Base-by-base conservation (phyloP, 1,139 yeast genomes). In the Fermentozyma sake region DNA sequence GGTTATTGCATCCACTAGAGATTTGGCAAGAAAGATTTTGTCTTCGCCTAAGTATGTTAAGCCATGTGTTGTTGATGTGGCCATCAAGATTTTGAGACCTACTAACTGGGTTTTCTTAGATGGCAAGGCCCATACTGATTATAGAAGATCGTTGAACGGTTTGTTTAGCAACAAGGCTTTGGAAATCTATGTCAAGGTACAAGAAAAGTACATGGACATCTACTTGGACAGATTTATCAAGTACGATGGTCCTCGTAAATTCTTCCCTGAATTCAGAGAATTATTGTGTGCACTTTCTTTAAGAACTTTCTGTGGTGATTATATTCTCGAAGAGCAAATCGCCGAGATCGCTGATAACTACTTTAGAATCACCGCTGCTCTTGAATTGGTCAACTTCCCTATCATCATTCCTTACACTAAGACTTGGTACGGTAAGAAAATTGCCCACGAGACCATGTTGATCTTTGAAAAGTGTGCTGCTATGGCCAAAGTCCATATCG, bases 61-160 rank as follows among this genome's bases (percentile, higher is more conserved):
- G 56, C 98, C 98, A 6, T 91, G 98, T 66, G 95, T 91, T 36
- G 98, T 91, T 39, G 98, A 91, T 52, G 97, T 87, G 31, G 98
- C 97, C 12, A 68, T 78, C 42, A 91, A 89, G 62, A 85, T 91
- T 44, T 68, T 91, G 50, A 76, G 97, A 58, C 96, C 97, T 24
- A 70, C 91, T 28, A 91, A 89, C 66, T 91, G 98, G 98, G 98
- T 91, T 26, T 91, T 91, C 56, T 63, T 87, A 49, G 98, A 91
- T 52, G 98, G 98, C 44, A 86, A 87, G 64, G 93, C 78, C 17
- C 98, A 91, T 50, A 76, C 79, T 35, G 98, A 91, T 58, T 91
- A 89, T 63, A 79, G 98, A 59, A 79, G 80, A 52, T 79, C 94
- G 12, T 68, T 91, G 50, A 91, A 91, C 53, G 95, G 95, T 7